These are phyloP conservation scores for Naganishia vaughanmartiniae DNA, from an alignment of 768 basidiomycete genomes.

Conservation along the genomic window DNA sequence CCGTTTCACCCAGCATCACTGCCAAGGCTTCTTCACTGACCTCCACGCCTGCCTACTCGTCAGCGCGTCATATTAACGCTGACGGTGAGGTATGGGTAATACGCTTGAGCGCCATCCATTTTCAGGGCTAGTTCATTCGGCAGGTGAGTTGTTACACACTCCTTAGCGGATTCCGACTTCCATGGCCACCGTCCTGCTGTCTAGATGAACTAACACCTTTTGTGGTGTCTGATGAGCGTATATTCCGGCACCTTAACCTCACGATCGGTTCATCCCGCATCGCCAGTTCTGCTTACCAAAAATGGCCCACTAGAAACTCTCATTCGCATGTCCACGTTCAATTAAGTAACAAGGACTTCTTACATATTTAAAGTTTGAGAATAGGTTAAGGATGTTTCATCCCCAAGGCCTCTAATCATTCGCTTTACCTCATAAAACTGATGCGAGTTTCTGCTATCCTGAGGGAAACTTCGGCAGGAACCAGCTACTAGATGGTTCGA, in stretches of 20 bases:
- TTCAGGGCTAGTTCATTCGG: too few species aligned
- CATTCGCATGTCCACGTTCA: slow-evolving; percentile 56
- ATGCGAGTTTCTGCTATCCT: slow-evolving; percentile 35
- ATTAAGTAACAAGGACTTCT: slow-evolving; percentile 59
- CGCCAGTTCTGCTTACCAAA: slow-evolving; percentile 72
- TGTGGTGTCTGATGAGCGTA: too few species aligned
- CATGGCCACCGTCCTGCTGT: too few species aligned
- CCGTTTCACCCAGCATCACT: too few species aligned
- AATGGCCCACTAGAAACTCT: slow-evolving; percentile 72
- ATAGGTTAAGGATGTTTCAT: slow-evolving; percentile 84
- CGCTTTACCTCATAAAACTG: slow-evolving; percentile 60
- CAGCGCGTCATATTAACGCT: too few species aligned
- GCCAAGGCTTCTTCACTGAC: too few species aligned
- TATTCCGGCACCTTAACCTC: slow-evolving; percentile 41
- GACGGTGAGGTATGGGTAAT: too few species aligned
- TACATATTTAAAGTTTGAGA: slow-evolving; percentile 69
- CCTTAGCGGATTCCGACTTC: too few species aligned
- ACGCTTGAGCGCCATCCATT: too few species aligned
- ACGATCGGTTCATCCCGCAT: slow-evolving; percentile 69
- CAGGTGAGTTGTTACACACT: too few species aligned
- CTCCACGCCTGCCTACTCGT: too few species aligned
- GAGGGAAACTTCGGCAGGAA: slow-evolving; percentile 87
- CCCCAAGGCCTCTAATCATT: slow-evolving; percentile 90
- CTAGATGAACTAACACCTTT: too few species aligned
- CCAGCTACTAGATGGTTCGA: slow-evolving; percentile 89